Evolutionary conservation across 1,284 basidiomycete species (phyloP).

Genomic region (Chalciporus sp.): DNA sequence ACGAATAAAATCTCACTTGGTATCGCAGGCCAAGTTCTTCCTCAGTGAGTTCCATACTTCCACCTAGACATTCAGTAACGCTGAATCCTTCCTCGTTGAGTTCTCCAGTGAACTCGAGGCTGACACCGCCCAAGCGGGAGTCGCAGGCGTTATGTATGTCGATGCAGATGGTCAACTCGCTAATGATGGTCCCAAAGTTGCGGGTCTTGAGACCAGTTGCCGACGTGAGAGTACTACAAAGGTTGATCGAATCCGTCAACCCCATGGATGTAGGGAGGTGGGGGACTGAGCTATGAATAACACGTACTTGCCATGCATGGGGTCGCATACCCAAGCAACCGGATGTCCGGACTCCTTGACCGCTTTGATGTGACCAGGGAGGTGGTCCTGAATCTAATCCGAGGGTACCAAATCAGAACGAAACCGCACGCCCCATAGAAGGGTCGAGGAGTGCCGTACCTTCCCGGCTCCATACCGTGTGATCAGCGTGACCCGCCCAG

Average conservation of each 20-base stretch:
- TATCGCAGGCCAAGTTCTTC: conserved; percentile 74
- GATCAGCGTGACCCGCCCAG: conserved; percentile 88
- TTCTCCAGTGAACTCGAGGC: conserved; percentile 96
- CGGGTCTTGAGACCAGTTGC: conserved; percentile 83
- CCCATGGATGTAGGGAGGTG: neutral
- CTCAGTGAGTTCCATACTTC: conserved; percentile 80
- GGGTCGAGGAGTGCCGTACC: conserved; percentile 41
- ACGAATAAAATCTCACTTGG: conserved; percentile 50
- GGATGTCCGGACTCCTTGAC: conserved; percentile 83
- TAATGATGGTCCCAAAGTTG: conserved; percentile 89
- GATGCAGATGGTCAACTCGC: conserved; percentile 83
- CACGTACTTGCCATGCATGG: conserved; percentile 93
- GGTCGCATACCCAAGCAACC: conserved; percentile 94
- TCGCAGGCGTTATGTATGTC: conserved; percentile 74
- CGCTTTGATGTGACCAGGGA: conserved; percentile 83
- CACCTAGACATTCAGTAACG: conserved; percentile 84
- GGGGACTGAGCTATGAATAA: conserved; percentile 1
- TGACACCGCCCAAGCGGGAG: conserved; percentile 90
- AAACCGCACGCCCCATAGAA: neutral
- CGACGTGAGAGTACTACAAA: conserved; percentile 76
- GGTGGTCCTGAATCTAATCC: conserved; percentile 69
- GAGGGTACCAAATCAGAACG: neutral
- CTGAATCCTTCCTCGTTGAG: conserved; percentile 91
- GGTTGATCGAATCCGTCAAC: neutral
- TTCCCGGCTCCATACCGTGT: conserved; percentile 91